Base-by-base conservation (phyloP, 2,329 filamentous ascomycete species). In the Penicillium polonicum region DNA sequence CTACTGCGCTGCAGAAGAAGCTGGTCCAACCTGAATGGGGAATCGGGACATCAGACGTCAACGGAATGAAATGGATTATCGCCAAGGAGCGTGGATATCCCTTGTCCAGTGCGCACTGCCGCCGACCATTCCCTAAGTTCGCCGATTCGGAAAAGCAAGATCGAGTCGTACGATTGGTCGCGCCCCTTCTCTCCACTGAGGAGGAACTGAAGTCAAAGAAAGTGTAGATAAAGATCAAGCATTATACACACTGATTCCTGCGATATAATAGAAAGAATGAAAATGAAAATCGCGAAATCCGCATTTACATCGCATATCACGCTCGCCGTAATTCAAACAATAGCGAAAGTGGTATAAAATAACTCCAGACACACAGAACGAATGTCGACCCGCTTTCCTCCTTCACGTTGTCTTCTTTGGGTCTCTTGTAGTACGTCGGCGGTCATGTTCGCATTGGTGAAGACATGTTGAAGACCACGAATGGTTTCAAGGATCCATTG, bases 61-160 rank as follows among this genome's bases (percentile, higher is more conserved):
- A 84, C 64, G 83, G 83, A 10, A 85, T 80, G 8, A 85, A 85
- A 68, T 85, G 80, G 78, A 78, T 84, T n/a, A 82, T 85, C 36
- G 80, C 79, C 38, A 80, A 83, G 66, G 68, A 80, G 27, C 73
- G 73, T 19, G 82, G 80, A n/a, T 85, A 85, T 64, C 77, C 81
- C 1, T 67, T 78, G 33, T 72, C 74, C 17, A 83, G 78, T 65
- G 76, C 76, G 51, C 78, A 84, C 65, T 85, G 81, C 68, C 74
- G 83, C 45, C 71, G 80, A 50, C 83, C 83, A 17, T 85, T 83
- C 61, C 83, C 83, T 0, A 70, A 74, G 61, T 86, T 78, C 61
- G 59, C 68, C 2, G 76, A 78, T 10, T 7, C 10, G 13, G 46
- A 38, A 6, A 48, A 48, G 21, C 46, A 48, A 38, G 46, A 48